phyloP scores from a whole-genome alignment of 352 stramenopile species.

The Peronosclerospora sorghi region DNA sequence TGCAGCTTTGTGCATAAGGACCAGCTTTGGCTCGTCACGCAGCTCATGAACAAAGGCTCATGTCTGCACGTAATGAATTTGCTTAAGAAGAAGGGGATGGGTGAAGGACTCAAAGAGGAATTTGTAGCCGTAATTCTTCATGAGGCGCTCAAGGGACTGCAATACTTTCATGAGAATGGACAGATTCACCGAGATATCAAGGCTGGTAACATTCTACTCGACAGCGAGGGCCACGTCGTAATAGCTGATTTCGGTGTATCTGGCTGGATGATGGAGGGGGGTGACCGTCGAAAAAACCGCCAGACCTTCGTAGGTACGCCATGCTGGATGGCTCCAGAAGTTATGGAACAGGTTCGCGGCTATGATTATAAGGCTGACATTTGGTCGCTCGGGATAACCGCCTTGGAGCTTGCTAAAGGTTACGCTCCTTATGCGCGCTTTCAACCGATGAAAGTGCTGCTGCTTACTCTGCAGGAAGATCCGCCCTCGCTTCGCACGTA shows the following conservation, averaged over 20 bases:
- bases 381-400: slow-evolving; percentile 98
- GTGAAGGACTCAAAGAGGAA: slow-evolving; percentile 87
- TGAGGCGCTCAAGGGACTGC: slow-evolving; percentile 92
- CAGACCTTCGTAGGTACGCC: slow-evolving; percentile 98
- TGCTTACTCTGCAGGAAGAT: slow-evolving; percentile 95
- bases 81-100: slow-evolving; percentile 84
- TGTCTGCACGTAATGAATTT: slow-evolving; percentile 96
- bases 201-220: slow-evolving; percentile 94
- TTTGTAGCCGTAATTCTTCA: slow-evolving; percentile 97
- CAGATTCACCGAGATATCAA: slow-evolving; percentile 99
- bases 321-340: slow-evolving; percentile 92
- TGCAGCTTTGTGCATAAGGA: slow-evolving; percentile 95
- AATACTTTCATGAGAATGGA: slow-evolving; percentile 99
- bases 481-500: slow-evolving; percentile 87
- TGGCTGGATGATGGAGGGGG: slow-evolving; percentile 95
- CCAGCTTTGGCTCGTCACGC: slow-evolving; percentile 97
- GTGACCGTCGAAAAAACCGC: slow-evolving; percentile 88
- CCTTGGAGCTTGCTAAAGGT: slow-evolving; percentile 96
- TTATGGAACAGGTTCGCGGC: slow-evolving; percentile 86
- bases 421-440: slow-evolving; percentile 97
- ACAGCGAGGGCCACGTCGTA: slow-evolving; percentile 89
- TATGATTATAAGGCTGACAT: slow-evolving; percentile 98
- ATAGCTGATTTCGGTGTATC: slow-evolving; percentile 99
- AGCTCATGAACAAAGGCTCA: slow-evolving; percentile 98
- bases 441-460: slow-evolving; percentile 97